Base-by-base conservation (phyloP, 225 moss, liverwort and hornwort genomes). In the Bryum argenteum region DNA sequence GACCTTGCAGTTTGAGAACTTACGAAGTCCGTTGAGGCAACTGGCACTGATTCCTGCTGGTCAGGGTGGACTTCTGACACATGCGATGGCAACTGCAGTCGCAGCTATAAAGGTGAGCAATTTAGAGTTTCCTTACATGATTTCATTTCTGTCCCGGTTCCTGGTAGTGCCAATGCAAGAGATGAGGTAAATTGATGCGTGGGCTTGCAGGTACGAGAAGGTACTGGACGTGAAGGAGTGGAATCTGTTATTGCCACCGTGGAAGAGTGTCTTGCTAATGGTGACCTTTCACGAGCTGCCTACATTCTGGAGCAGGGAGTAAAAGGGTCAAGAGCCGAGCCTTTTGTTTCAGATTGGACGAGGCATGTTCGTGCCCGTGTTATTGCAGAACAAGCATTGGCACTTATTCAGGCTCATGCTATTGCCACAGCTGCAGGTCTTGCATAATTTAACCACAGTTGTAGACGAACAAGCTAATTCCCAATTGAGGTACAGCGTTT, bases 61-160 rank as follows among this genome's bases (percentile, higher is more conserved):
- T 78, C 94, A 94, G 73, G 98, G 98, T 73, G 98, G 98, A 64
- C 83, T 93, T 45, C 82, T 99, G 70, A 81, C 92, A 9, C 91
- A 92, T 77, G 82, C 91, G 28, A 66, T 94, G 54, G 98, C 98
- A 68, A 82, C 84, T 80, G 69, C 90, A 57, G 80, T 85, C 76
- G 79, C 83, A 69, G 83, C 73, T 41, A 60, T 83, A 12, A 83
- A 83, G 79, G 83, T 83, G 69, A 76, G 50, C 22, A n/a, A 43
- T 41, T 48, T 18, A 4, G 11, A 19, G 6, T 43, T 71, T 9
- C 43, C 69, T 69, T 17, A 5, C 33, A 60, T 64, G 39, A 11
- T 79, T n/a, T n/a, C n/a, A n/a, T n/a, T n/a, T 75, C 26, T 63
- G 19, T 43, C 23, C 71, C 40, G 60, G 73, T 37, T 68, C 64